Base-by-base conservation (phyloP, 2,329 filamentous ascomycete species). In the Neonectria coccinea region DNA sequence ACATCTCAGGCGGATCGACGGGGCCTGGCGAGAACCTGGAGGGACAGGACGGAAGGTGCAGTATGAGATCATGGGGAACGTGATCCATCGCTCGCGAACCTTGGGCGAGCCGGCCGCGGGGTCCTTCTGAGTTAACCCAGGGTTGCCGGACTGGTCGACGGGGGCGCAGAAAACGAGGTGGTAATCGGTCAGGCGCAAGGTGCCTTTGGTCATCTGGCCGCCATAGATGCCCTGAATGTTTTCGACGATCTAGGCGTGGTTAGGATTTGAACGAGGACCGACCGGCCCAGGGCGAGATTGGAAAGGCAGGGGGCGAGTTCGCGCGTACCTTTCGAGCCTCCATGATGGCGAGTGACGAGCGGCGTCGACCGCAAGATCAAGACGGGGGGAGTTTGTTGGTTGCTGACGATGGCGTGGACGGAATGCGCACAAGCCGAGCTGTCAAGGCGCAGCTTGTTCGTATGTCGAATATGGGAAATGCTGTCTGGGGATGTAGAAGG, bases 61-160 rank as follows among this genome's bases (percentile, higher is more conserved):
- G 74, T 90, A 88, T 44, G 88, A 88, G 74, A 99, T 93, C 80
- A 98, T 94, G 25, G 95, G 94, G 79, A 94, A 99, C 16, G 96
- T 94, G 59, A 98, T 93, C 92, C 95, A 99, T 76, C 92, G 88
- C 79, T 97, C 92, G 76, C 89, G 80, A 55, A 74, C 73, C 66
- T 76, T 80, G 5, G 77, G 76, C 12, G 76, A 74, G 14, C 69
- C 31, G 18, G 67, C 61, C n/a, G 67, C 55, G 11, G 66, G 45
- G 29, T 74, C 69, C 12, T 66, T 55, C 12, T 56, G 44, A 22
- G 54, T 44, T 10, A 56, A n/a, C 22, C 71, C 33, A 16, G 74
- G 59, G 56, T 52, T 65, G 41, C 52, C 62, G 60, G 70, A 72
- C 68, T 75, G 77, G 51, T 75, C 79, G 53, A 74, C 75, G 45